Percentiles rank a stretch among this genome's conserved stretches.
Conservation (phyloP, 495 filamentous ascomycete species). For the Oidiodendron maius region DNA sequence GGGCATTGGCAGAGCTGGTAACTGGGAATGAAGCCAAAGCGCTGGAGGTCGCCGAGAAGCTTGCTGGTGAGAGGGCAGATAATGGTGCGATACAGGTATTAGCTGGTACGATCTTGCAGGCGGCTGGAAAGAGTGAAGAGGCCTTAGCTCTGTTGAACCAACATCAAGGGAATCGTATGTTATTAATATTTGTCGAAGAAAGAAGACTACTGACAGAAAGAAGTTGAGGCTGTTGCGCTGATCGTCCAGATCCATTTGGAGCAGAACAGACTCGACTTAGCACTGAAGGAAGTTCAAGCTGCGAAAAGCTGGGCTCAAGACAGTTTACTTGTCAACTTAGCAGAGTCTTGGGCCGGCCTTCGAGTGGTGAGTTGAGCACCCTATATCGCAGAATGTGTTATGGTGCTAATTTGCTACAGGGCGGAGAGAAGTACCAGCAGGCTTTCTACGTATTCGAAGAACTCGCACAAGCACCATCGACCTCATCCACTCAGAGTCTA, state of each 20-base stretch:
- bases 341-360: conserved; percentile 91
- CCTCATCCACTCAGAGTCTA: conserved; percentile 59
- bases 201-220: conserved; percentile 9
- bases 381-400: conserved; percentile 1
- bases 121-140: conserved; percentile 72
- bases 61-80: conserved; percentile 58
- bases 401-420: conserved; percentile 44
- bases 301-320: conserved; percentile 96
- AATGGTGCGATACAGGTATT: conserved; percentile 79
- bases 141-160: conserved; percentile 70
- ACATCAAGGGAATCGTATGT: conserved; percentile 85
- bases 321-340: conserved; percentile 85
- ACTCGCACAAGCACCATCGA: conserved; percentile 77
- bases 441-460: conserved; percentile 99
- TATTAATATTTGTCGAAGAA: not conserved
- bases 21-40: conserved; percentile 56
- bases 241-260: conserved; percentile 87
- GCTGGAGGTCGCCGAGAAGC: conserved; percentile 53
- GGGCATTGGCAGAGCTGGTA: conserved; percentile 65
- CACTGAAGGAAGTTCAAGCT: conserved; percentile 80
- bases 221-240: conserved; percentile 60
- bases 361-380: conserved; percentile 59
- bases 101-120: conserved; percentile 70
- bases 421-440: conserved; percentile 93
- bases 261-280: conserved; percentile 86